Evolutionary conservation across 2,329 filamentous ascomycete species (phyloP).

Genomic region (Byssochlamys sp.): DNA sequence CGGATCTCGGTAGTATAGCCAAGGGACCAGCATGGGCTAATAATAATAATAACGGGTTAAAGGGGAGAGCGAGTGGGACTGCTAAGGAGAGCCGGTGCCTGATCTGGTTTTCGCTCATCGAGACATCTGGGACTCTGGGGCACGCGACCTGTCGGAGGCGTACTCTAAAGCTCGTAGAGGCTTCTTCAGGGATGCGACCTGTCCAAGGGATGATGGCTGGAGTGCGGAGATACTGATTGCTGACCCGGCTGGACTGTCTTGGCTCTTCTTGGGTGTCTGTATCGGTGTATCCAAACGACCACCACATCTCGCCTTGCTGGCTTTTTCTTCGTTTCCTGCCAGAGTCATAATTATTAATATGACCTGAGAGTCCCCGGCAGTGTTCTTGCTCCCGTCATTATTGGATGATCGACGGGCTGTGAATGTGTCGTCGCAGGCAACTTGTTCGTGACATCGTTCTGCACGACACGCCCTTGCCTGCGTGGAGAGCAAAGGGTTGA

Average conservation of each 20-base stretch:
- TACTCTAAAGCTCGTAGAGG: not conserved
- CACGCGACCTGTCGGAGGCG: not conserved
- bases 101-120: not conserved
- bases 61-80: not conserved
- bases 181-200: not conserved
- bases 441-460: not conserved
- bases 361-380: not conserved
- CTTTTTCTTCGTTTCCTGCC: not conserved
- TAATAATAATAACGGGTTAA: not conserved
- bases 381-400: not conserved
- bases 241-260: not conserved
- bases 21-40: not conserved
- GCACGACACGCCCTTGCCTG: not conserved
- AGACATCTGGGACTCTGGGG: not conserved
- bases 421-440: not conserved
- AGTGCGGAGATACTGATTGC: not conserved
- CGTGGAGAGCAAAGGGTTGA: not conserved
- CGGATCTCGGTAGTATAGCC: not conserved
- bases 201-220: not conserved
- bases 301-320: not conserved
- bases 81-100: not conserved
- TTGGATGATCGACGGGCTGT: not conserved
- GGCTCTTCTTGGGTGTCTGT: not conserved
- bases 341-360: not conserved
- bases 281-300: not conserved